Base-by-base conservation (phyloP, 2,329 filamentous ascomycete species). In the Boeremia exigua region DNA sequence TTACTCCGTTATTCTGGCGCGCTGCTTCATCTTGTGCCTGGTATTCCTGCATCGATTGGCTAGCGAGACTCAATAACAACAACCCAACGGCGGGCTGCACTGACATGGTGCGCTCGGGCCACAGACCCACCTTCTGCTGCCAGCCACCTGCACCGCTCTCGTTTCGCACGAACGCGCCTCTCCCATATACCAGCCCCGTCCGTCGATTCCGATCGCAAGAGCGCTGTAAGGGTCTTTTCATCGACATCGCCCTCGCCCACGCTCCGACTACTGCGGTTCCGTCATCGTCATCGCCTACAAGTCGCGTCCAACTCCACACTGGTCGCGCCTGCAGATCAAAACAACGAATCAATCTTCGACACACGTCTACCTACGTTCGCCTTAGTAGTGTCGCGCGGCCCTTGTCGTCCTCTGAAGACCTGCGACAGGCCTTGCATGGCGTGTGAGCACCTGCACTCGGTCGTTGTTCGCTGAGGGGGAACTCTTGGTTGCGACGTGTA, bases 391-490 rank as follows among this genome's bases (percentile, higher is more conserved):
- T 49, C 49, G 43, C 54, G 53, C 60, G 48, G 53, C 57, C 46
- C 54, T 51, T 48, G 48, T 53, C 53, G 38, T 46, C 48, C 50
- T 50, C 54, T 51, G 48, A 49, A 38, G 55, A 54, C 17, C 54
- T 52, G 53, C 60, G 40, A 40, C 59, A 63, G 65, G 65, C 70
- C 68, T 68, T 74, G 72, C 62, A 75, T 75, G 72, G 72, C 73
- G 69, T 52, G 58, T 57, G 53, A 36, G 32, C 44, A 45, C 47
- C 47, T 56, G 52, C 48, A 62, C 60, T 38, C 60, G 58, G 59
- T 63, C 59, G 61, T 68, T 65, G 72, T 65, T 69, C 69, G 69
- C 59, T 74, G 70, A 73, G 68, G 69, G 63, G 64, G 61, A 61
- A 48, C 59, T 52, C 46, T 56, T 58, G 61, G 56, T 62, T 61